Conservation (phyloP, 345 rosid species). For the Pistacia atlantica region DNA sequence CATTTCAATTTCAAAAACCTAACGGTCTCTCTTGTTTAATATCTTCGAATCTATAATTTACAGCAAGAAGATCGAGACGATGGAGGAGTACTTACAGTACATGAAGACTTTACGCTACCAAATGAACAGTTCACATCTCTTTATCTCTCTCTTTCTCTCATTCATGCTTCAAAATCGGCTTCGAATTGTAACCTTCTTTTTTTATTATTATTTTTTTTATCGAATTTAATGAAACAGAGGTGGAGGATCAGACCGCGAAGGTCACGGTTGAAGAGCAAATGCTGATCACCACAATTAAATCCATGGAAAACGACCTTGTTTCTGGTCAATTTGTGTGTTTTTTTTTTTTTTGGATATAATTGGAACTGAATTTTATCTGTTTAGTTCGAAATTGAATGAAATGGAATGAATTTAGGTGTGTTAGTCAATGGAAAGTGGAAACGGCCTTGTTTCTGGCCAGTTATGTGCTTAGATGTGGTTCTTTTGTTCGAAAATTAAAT, state of each 20-base stretch:
- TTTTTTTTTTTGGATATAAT: too few species aligned
- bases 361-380: too few species aligned
- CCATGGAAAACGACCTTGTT: slow-evolving; percentile 57
- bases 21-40: background rate
- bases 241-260: slow-evolving; percentile 82
- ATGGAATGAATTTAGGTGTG: too few species aligned
- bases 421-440: too few species aligned
- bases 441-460: too few species aligned
- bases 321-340: slow-evolving; percentile 34
- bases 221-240: slow-evolving; percentile 39
- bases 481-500: background rate
- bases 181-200: background rate
- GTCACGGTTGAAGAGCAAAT: slow-evolving; percentile 67
- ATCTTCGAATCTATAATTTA: background rate
- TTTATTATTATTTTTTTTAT: too few species aligned
- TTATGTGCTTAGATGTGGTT: background rate
- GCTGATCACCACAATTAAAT: slow-evolving; percentile 52
- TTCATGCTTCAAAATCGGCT: background rate
- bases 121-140: slow-evolving; percentile 55
- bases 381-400: too few species aligned
- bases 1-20: too few species aligned
- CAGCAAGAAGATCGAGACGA: slow-evolving; percentile 20
- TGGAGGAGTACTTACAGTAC: slow-evolving; percentile 86
- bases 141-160: background rate
- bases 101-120: slow-evolving; percentile 77